Percentiles rank a stretch among this genome's conserved stretches.
phyloP scores from a whole-genome alignment of 139 green algal species.

The Deuterostichococcus epilithicus region DNA sequence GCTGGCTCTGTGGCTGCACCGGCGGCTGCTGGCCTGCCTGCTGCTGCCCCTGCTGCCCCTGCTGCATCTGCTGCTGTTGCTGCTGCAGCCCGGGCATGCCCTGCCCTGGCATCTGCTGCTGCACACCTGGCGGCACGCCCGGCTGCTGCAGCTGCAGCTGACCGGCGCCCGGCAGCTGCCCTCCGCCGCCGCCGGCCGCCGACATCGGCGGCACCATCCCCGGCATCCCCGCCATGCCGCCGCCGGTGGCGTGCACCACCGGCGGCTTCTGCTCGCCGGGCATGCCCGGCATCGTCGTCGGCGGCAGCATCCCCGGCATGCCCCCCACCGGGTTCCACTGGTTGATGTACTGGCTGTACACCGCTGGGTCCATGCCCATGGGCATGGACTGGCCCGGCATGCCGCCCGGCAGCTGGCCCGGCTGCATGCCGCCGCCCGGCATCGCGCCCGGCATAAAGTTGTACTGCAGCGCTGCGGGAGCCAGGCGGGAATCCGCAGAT shows the following conservation, averaged over 20 bases:
- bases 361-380: background rate
- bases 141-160: constrained; percentile 7
- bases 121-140: no score
- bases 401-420: background rate
- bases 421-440: background rate
- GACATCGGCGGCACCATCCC: no score
- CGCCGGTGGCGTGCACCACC: no score
- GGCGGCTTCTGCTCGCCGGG: no score
- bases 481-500: background rate
- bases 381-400: background rate
- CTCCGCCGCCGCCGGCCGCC: no score
- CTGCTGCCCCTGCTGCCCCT: constrained; percentile 7
- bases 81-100: background rate
- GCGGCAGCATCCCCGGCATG: no score
- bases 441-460: background rate
- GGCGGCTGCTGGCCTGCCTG: background rate
- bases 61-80: background rate
- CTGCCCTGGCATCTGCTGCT: constrained; percentile 1
- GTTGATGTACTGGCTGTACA: background rate
- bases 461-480: background rate
- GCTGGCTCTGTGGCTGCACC: background rate
- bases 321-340: no score
- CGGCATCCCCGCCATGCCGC: no score
- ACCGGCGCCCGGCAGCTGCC: no score
- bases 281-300: no score